phyloP scores from a whole-genome alignment of 371 early-diverging fungal genomes.

The Rhizopus stolonifer region DNA sequence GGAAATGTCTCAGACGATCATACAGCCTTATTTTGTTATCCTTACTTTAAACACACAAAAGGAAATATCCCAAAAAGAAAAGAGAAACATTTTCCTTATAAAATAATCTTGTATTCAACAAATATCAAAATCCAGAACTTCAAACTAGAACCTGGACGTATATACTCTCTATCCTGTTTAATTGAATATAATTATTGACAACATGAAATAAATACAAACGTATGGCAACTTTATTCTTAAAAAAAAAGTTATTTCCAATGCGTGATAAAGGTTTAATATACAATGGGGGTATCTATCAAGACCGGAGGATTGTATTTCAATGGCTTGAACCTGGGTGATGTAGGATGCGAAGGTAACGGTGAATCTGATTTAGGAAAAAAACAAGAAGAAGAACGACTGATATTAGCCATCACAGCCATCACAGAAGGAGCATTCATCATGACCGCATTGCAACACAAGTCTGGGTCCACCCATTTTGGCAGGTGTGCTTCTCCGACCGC shows the following conservation, averaged over 20 bases:
- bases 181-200: no score
- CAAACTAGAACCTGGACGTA: no score
- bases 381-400: constrained; percentile 4
- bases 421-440: constrained; percentile 13
- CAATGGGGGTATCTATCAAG: background rate
- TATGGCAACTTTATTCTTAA: background rate
- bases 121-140: no score
- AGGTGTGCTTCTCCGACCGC: constrained; percentile 27
- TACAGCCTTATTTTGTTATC: no score
- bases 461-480: constrained; percentile 20
- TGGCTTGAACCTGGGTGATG: constrained; percentile 4
- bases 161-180: no score
- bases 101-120: no score
- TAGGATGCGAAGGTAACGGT: background rate
- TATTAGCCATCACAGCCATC: constrained; percentile 9
- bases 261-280: background rate
- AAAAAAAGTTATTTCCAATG: no score
- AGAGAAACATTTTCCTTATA: no score
- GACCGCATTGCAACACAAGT: constrained; percentile 9
- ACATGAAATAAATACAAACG: no score
- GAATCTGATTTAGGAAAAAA: background rate
- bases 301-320: constrained; percentile 19
- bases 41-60: no score
- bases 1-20: no score
- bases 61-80: no score